Conservation (phyloP, 441 rosid genomes). For the Pelargonium fulgidum region DNA sequence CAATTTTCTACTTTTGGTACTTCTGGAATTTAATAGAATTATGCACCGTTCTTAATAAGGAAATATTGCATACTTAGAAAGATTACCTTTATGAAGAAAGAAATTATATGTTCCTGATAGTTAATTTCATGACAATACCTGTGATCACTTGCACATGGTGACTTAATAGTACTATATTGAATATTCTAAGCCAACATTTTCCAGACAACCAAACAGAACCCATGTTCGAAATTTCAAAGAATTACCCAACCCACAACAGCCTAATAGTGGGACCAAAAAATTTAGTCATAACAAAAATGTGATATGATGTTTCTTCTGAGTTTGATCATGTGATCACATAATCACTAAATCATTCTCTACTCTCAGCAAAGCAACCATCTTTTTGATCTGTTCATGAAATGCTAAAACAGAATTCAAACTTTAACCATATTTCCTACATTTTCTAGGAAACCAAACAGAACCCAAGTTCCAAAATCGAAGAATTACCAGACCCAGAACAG, state of each 20-base stretch:
- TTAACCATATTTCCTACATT: not conserved
- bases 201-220: conserved; percentile 1
- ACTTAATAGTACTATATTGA: not conserved
- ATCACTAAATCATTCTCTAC: not conserved
- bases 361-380: not conserved
- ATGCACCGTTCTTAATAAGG: not conserved
- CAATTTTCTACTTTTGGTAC: too few species aligned
- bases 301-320: too few species aligned
- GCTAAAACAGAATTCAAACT: not conserved
- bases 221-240: not conserved
- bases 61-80: not conserved
- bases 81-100: not conserved
- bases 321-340: too few species aligned
- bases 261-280: not conserved
- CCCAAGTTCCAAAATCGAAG: conserved; percentile 5
- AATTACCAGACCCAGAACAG: conserved; percentile 80
- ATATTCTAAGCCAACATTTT: not conserved
- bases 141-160: too few species aligned
- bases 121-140: too few species aligned
- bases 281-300: too few species aligned
- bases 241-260: not conserved
- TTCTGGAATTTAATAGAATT: too few species aligned
- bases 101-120: not conserved
- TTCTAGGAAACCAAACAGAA: conserved; percentile 13
- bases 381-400: not conserved